These are phyloP conservation scores for Carex littledalei DNA, from an alignment of 176 grass and related monocot species.

Conservation along the genomic window DNA sequence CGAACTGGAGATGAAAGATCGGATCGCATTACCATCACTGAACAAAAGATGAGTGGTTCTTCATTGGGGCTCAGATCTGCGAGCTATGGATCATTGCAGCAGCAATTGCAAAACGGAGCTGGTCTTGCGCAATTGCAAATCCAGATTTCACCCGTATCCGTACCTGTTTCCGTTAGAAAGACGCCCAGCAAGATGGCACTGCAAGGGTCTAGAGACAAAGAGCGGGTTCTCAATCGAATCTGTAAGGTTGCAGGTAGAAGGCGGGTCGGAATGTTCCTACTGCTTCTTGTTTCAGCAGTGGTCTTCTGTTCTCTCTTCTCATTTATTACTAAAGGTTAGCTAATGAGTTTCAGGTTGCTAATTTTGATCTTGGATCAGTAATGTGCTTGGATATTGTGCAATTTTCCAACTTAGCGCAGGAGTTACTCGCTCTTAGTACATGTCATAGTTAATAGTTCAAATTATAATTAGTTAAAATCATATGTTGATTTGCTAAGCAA, in stretches of 20 bases:
- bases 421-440: not conserved
- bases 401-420: not conserved
- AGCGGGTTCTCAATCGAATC: conserved; percentile 60
- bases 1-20: conserved; percentile 25
- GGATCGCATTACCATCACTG: not conserved
- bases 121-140: conserved; percentile 14
- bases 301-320: conserved; percentile 58
- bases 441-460: not conserved
- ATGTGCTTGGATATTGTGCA: conserved; percentile 4
- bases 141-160: conserved; percentile 5
- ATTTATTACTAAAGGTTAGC: conserved; percentile 62
- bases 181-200: conserved; percentile 22
- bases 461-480: not conserved
- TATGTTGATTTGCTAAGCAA: not conserved
- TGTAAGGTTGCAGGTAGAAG: conserved; percentile 57
- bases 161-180: conserved; percentile 16
- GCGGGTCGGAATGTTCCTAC: conserved; percentile 67
- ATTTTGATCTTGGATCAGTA: not conserved
- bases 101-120: conserved; percentile 30
- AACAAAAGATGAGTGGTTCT: conserved; percentile 44
- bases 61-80: conserved; percentile 82
- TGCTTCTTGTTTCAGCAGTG: conserved; percentile 45
- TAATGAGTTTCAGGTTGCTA: conserved; percentile 5
- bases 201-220: conserved; percentile 25
- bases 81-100: conserved; percentile 90